Evolutionary conservation across 805 yeast genomes (phyloP), one percentile per base, ranked within the genome.

Genomic region (Kuraishia ogatae): DNA sequence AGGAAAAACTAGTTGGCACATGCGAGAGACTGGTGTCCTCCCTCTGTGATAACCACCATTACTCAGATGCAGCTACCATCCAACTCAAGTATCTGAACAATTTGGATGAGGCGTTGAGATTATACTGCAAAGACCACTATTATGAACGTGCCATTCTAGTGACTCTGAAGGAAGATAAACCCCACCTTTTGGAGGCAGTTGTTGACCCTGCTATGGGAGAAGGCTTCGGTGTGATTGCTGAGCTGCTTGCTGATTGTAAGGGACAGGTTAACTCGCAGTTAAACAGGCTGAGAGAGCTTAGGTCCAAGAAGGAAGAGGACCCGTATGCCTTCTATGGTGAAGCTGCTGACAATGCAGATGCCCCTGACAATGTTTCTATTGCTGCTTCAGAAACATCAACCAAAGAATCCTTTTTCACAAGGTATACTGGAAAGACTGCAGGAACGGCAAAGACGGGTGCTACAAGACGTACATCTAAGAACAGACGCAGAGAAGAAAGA

Each of bases 401-500:
- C 0, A 87, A 89, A 28, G 96, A 93, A 46, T 91, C 98, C 0
- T 89, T 92, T 68, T 89, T 90, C 73, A 94, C 99, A 0, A 80
- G 96, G 66, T 94, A 94, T 69, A 94, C 99, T 0, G 99, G 98
- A 59, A 92, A 93, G 70, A 92, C 98, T 1, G 78, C 87, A 1
- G 97, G 97, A 23, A 94, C 99, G 2, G 98, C 98, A 2, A 87
- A 88, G 66, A 94, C 99, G 0, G 97, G 98, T 28, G 97, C 94
- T 2, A 85, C 97, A 0, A 81, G 99, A 69, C 81, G 87, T 64
- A 92, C 99, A 0, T 81, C 96, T 6, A 94, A 94, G 72, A 94
- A 94, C 70, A 82, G 85, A 60, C 88, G 97, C 68, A 82, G 99
- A 61, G 97, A 93, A 70, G 99, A 93, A 66, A 82, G 99, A 64